A percentile compares a stretch with the other conserved stretches of the same genome.
Evolutionary conservation across 2,329 filamentous ascomycete species (phyloP).

Genomic region (Paraphaeosphaeria minitans): DNA sequence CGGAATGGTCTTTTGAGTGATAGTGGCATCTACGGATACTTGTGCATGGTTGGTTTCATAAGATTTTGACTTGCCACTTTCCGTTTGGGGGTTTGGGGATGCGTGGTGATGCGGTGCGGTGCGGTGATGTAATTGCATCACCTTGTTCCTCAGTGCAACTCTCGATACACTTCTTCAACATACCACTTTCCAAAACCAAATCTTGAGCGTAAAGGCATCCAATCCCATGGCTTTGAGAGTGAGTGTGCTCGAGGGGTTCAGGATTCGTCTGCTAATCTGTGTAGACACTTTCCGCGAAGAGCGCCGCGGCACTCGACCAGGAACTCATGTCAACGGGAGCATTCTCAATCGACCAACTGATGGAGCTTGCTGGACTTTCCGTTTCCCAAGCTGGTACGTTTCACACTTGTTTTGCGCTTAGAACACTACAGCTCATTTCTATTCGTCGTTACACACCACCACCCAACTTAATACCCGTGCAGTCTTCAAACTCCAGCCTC

Average conservation of each 20-base stretch:
- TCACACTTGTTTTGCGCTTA: neutral
- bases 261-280: neutral
- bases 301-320: constrained; percentile 85
- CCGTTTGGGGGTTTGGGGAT: neutral
- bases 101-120: neutral
- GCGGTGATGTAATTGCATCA: constrained; percentile 40
- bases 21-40: no score
- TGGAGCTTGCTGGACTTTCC: constrained; percentile 93
- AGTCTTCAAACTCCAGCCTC: constrained; percentile 87
- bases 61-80: neutral
- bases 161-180: neutral
- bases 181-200: neutral
- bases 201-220: neutral
- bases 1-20: no score
- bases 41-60: no score
- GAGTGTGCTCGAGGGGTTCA: neutral
- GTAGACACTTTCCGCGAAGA: constrained; percentile 84
- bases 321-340: constrained; percentile 89
- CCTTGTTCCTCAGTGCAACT: constrained; percentile 9
- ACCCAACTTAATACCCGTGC: constrained; percentile 2
- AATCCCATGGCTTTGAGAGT: constrained; percentile 33
- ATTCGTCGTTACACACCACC: neutral
- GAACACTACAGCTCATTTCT: neutral
- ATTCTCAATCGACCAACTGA: constrained; percentile 94
- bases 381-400: constrained; percentile 81